Conservation (phyloP, 169 alveolate species). For the Plasmodium adleri region DNA sequence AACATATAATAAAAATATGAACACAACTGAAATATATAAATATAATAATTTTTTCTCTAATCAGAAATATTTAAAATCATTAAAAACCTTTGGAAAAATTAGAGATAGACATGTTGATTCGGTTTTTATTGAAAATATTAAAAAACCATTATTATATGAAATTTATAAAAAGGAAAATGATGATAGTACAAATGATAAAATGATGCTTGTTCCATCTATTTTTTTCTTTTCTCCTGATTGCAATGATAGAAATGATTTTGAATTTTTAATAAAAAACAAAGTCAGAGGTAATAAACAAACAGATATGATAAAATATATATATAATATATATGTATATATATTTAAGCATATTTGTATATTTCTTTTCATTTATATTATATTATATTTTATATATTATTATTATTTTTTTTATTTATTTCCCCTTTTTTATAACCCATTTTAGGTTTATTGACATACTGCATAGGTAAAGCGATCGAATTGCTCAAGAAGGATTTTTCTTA, state of each 20-base stretch:
- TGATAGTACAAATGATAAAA: neutral
- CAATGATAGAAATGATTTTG: constrained; percentile 44
- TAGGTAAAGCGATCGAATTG: constrained; percentile 34
- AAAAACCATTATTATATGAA: constrained; percentile 23
- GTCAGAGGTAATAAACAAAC: constrained; percentile 37
- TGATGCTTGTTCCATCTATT: constrained; percentile 36
- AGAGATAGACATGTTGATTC: constrained; percentile 65
- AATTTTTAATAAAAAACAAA: constrained; percentile 26
- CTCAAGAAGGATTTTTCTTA: constrained; percentile 58
- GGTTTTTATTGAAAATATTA: constrained; percentile 42
- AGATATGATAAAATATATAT: neutral
- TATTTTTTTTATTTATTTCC: neutral
- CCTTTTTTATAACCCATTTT: neutral
- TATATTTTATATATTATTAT: neutral
- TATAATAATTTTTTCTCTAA: constrained; percentile 9
- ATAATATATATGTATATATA: constrained; percentile 6
- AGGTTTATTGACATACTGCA: constrained; percentile 70
- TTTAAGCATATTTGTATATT: neutral
- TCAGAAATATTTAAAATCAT: constrained; percentile 29
- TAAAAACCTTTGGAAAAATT: constrained; percentile 47
- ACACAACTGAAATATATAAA: constrained; percentile 49
- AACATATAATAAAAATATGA: constrained; percentile 51
- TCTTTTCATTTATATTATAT: neutral
- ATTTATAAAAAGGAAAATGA: constrained; percentile 19
- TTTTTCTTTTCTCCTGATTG: constrained; percentile 72